Percentiles rank a stretch among this genome's conserved stretches.
Conservation (phyloP, 1,284 basidiomycete species). For the Papiliotrema flavescens region DNA sequence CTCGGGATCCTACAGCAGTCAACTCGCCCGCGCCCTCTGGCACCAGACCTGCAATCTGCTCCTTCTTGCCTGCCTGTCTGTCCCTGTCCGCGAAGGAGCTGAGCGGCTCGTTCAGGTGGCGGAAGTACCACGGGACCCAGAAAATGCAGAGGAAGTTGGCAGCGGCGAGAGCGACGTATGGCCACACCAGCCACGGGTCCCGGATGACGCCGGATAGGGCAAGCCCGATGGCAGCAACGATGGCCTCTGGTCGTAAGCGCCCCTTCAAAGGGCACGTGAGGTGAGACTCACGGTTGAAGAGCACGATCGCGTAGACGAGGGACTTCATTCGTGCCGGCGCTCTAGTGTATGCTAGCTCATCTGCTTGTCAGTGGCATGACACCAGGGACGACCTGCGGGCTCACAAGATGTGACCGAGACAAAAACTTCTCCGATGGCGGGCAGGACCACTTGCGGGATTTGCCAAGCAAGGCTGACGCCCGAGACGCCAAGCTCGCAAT, state of each 20-base stretch:
- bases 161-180: constrained; percentile 48
- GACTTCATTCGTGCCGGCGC: constrained; percentile 43
- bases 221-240: constrained; percentile 49
- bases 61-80: constrained; percentile 32
- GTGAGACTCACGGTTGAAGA: constrained; percentile 37
- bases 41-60: no score
- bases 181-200: constrained; percentile 53
- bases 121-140: constrained; percentile 38
- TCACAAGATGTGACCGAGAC: constrained; percentile 51
- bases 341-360: constrained; percentile 49
- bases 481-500: constrained; percentile 25
- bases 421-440: constrained; percentile 53
- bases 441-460: constrained; percentile 48
- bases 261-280: not conserved
- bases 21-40: no score
- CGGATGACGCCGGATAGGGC: constrained; percentile 31
- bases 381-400: constrained; percentile 45
- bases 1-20: no score
- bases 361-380: constrained; percentile 48
- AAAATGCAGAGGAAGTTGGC: constrained; percentile 33
- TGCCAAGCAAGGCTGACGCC: constrained; percentile 43
- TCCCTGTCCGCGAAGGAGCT: constrained; percentile 32
- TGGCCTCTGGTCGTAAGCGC: constrained; percentile 31
- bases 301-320: constrained; percentile 31
- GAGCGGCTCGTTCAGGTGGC: constrained; percentile 40